Evolutionary conservation across 2,329 filamentous ascomycete genomes (phyloP).

Genomic region (Aspergillus thermomutatus): DNA sequence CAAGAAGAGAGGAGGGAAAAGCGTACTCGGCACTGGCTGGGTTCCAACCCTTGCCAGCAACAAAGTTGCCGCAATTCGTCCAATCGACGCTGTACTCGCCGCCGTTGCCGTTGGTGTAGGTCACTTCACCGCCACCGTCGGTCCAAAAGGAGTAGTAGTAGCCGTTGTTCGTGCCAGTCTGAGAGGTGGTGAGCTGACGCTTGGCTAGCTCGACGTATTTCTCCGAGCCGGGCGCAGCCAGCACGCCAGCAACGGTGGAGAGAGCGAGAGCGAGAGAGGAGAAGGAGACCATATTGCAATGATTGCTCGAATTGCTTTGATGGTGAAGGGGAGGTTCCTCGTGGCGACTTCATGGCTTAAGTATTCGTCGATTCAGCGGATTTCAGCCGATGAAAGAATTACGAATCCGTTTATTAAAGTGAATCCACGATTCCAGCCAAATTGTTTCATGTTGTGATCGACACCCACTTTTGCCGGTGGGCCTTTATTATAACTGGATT

Average conservation of each 20-base stretch:
- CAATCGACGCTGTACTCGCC: slow-evolving; percentile 49
- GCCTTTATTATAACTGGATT: not conserved
- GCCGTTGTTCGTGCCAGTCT: slow-evolving; percentile 38
- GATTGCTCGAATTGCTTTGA: not conserved
- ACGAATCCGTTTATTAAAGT: not conserved
- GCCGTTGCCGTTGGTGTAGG: slow-evolving; percentile 45
- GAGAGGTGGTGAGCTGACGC: slow-evolving; percentile 5
- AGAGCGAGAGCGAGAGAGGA: slow-evolving; percentile 9
- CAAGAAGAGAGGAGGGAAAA: not conserved
- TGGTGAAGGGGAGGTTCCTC: not conserved
- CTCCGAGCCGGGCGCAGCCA: slow-evolving; percentile 6
- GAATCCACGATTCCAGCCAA: not conserved
- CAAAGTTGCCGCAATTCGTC: slow-evolving; percentile 51
- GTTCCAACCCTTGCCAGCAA: slow-evolving; percentile 59
- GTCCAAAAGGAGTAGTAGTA: slow-evolving; percentile 53
- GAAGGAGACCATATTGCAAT: slow-evolving; percentile 10
- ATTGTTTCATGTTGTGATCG: not conserved
- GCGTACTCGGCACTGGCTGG: slow-evolving; percentile 50
- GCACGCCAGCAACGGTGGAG: slow-evolving; percentile 5
- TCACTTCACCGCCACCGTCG: slow-evolving; percentile 43
- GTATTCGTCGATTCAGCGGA: not conserved
- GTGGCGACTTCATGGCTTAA: too few species aligned
- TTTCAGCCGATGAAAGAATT: not conserved
- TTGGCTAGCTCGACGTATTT: slow-evolving; percentile 7
- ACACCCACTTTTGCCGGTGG: not conserved